Evolutionary conservation across 345 rosid genomes (phyloP).

Genomic region (Carallia pectinifolia): DNA sequence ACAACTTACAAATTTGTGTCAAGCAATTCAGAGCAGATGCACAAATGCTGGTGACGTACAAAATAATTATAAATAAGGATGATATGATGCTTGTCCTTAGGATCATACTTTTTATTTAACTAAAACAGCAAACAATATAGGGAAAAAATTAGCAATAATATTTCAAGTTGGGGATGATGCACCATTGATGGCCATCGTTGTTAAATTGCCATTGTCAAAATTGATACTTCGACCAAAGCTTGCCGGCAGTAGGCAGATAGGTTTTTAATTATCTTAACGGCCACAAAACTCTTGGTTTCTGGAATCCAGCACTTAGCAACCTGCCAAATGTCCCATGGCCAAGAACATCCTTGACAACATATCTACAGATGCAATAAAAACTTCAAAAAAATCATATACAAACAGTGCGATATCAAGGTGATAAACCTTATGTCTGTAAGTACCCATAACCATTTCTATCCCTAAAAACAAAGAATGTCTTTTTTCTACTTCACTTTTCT

Average conservation of each 20-base stretch:
- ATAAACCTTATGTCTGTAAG: no score
- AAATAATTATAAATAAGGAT: conserved; percentile 96
- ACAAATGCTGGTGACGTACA: conserved; percentile 75
- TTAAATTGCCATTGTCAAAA: conserved; percentile 66
- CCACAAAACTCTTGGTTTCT: conserved; percentile 65
- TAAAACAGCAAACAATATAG: conserved; percentile 29
- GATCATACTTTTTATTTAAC: conserved; percentile 97
- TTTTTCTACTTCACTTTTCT: no score
- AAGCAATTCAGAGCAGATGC: conserved; percentile 95
- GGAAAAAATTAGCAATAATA: conserved; percentile 14
- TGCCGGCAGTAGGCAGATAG: conserved; percentile 98
- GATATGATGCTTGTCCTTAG: conserved; percentile 95
- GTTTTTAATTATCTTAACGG: conserved; percentile 94
- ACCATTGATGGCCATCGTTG: conserved; percentile 12
- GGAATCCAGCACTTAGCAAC: conserved; percentile 97
- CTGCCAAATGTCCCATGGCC: conserved; percentile 99
- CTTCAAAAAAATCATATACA: no score
- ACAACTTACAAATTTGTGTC: conserved; percentile 89
- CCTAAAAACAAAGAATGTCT: no score
- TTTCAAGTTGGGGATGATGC: conserved; percentile 6
- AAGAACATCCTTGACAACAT: conserved; percentile 94
- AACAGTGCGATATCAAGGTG: no score
- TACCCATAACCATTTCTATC: no score
- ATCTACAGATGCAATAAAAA: conserved; percentile 49
- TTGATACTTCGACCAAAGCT: conserved; percentile 96